Percentiles rank a stretch among this genome's conserved stretches.
Conservation (phyloP, 768 basidiomycete genomes). For the Suillus subaureus region DNA sequence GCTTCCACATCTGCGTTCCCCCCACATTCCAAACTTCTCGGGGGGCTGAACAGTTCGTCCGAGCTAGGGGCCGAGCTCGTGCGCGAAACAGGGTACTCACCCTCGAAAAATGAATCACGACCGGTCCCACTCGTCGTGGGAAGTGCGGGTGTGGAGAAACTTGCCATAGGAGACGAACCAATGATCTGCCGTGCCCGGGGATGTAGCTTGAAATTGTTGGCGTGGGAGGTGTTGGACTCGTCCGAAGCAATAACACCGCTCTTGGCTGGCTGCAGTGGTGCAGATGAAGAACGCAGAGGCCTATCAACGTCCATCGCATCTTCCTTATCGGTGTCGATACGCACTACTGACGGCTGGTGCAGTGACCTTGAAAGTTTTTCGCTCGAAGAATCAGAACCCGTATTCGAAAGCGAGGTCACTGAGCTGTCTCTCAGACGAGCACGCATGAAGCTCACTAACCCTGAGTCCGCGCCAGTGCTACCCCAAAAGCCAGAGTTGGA, state of each 20-base stretch:
- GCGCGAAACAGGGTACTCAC: conserved; percentile 13
- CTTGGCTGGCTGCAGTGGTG: conserved; percentile 17
- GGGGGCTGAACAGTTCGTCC: conserved; percentile 17
- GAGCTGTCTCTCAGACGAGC: conserved; percentile 27
- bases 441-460: conserved; percentile 20
- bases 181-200: conserved; percentile 10
- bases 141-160: conserved; percentile 22
- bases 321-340: conserved; percentile 15
- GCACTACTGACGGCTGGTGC: conserved; percentile 13
- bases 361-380: conserved; percentile 10
- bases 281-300: conserved; percentile 22
- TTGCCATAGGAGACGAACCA: conserved; percentile 20
- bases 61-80: conserved; percentile 18
- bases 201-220: not conserved
- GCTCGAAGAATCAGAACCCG: conserved; percentile 22
- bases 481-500: conserved; percentile 27
- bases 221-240: conserved; percentile 3
- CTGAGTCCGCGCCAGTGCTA: conserved; percentile 9
- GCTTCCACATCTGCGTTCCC: conserved; percentile 17
- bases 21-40: conserved; percentile 20
- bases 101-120: conserved; percentile 6
- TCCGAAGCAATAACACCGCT: not conserved
- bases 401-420: conserved; percentile 30
- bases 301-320: conserved; percentile 29
- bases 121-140: conserved; percentile 4